Conservation (phyloP, 805 yeast species). For the Schwanniomyces yamadae region DNA sequence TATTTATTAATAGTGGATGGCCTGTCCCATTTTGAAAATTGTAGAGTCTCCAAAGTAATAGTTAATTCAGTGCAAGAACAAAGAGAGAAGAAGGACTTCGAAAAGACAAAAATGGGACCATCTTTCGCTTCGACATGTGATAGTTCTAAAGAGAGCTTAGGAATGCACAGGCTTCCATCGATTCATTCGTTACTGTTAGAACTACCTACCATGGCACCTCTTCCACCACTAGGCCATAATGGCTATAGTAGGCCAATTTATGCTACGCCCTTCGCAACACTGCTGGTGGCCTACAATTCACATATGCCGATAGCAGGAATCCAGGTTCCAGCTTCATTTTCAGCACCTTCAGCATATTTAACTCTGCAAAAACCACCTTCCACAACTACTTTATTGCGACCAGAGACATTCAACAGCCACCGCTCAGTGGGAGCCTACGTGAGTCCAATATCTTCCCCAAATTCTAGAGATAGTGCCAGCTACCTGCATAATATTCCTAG, state of each 20-base stretch:
- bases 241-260: no score
- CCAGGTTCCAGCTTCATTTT: not conserved
- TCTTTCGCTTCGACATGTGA: conserved; percentile 6
- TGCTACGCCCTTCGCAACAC: no score
- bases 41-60: no score
- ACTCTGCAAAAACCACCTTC: conserved; percentile 3
- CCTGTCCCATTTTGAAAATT: no score
- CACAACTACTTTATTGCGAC: not conserved
- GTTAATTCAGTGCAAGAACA: no score
- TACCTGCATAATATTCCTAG: not conserved
- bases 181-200: conserved; percentile 36
- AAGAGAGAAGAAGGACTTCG: no score
- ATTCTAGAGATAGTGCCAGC: conserved; percentile 6
- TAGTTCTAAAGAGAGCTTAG: conserved; percentile 2
- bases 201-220: conserved; percentile 18
- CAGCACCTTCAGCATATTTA: conserved; percentile 4
- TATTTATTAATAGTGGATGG: no score
- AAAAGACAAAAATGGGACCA: conserved; percentile 7
- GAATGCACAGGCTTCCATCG: conserved; percentile 29
- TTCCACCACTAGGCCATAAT: conserved; percentile 5
- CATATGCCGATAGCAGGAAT: conserved; percentile 3
- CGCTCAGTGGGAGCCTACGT: conserved; percentile 3
- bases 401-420: not conserved
- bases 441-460: conserved; percentile 18
- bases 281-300: not conserved